A percentile compares a stretch with the other conserved stretches of the same genome.
Evolutionary conservation across 495 filamentous ascomycete species (phyloP).

Genomic region (Pyrenula massariospora): DNA sequence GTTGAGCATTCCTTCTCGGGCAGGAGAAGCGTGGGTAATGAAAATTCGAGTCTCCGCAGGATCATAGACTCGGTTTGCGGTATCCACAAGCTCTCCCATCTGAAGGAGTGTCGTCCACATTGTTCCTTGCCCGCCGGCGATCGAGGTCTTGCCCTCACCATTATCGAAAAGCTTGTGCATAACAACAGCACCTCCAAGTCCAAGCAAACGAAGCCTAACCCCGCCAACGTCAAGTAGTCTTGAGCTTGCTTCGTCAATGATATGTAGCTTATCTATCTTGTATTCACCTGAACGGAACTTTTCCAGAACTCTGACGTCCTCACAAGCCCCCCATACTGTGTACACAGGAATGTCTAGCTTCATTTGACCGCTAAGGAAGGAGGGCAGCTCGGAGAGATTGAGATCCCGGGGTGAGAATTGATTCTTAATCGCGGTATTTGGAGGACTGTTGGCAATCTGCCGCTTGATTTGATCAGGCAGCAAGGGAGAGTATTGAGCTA

Average conservation of each 20-base stretch:
- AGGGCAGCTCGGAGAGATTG: conserved; percentile 89
- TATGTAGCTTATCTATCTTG: conserved; percentile 93
- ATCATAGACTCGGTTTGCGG: conserved; percentile 95
- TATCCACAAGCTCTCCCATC: conserved; percentile 98
- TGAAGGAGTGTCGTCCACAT: conserved; percentile 99
- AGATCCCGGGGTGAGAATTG: conserved; percentile 70
- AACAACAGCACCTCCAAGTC: conserved; percentile 90
- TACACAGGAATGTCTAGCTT: conserved; percentile 94
- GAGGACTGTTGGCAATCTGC: conserved; percentile 55
- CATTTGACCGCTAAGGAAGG: conserved; percentile 76
- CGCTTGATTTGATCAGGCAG: conserved; percentile 82
- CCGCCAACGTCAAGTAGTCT: conserved; percentile 88
- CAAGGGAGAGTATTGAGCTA: conserved; percentile 94
- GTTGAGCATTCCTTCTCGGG: conserved; percentile 92
- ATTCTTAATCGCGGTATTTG: conserved; percentile 61
- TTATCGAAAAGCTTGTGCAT: conserved; percentile 99
- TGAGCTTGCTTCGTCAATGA: conserved; percentile 96
- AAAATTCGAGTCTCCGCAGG: conserved; percentile 97
- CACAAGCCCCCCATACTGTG: conserved; percentile 98
- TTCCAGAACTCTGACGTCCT: conserved; percentile 95
- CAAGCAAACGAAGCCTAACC: conserved; percentile 89
- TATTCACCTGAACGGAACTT: conserved; percentile 98
- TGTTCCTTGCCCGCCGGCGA: conserved; percentile 95
- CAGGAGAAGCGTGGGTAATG: conserved; percentile 93
- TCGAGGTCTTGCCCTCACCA: conserved; percentile 93